Evolutionary conservation across 2,329 filamentous ascomycete genomes (phyloP), one percentile per base, ranked within the genome.

Genomic region (Exophiala sideris): DNA sequence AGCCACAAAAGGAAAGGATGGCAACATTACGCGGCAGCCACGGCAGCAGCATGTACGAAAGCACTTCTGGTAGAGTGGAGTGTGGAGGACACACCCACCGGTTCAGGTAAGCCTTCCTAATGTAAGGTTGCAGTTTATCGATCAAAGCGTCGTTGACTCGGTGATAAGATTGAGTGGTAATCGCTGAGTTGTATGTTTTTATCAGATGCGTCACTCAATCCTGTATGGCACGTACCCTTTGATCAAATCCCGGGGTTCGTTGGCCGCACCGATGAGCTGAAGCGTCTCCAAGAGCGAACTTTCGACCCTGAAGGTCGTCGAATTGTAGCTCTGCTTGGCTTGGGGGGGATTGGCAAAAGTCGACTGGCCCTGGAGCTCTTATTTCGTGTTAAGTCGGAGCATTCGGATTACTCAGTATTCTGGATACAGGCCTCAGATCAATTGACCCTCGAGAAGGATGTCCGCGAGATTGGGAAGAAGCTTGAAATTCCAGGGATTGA

Each of bases 11-110:
- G 62, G 48, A 70, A 70, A 29, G 50, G 12, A 1, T 76, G 71
- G 72, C 71, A 75, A 51, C 16, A 56, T 1, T 76, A 71, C 61
- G 72, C 73, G 0, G 69, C 73, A 0, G 70, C 67, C 0, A 70
- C 68, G 0, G 73, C 72, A 0, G 72, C 73, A 0, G 66, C 69
- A 1, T 66, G 56, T 16, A 56, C 65, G 18, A 73, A 64, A 51
- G 64, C 65, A 1, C 45, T 71, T 41, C 53, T 70, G 40, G 34
- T 16, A 21, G 34, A 50, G 10, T 38, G 35, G 35, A 16, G 11
- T 16, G 32, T 51, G 47, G 51, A 50, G 24, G 24, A 29, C 24
- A 29, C 24, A 29, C 24, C 24, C 3, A 29, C 24, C 2, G 5
- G 24, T 29, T 29, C 24, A 29, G 24, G 24, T 29, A 8, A 29